Base-by-base conservation (phyloP, 352 stramenopile species). In the Globisporangium lucens region DNA sequence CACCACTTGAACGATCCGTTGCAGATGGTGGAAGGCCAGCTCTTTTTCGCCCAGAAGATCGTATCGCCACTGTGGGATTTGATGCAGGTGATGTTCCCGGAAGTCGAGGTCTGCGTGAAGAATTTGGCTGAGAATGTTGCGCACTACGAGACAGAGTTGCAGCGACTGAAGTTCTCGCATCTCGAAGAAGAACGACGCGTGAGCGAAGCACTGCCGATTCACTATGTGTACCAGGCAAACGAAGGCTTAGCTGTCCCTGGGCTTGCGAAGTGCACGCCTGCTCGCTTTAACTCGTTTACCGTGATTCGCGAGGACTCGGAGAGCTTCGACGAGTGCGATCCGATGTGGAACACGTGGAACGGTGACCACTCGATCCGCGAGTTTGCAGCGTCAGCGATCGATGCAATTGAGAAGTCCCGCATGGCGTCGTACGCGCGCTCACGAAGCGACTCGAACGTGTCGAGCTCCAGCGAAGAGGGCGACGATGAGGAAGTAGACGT, bases 1-100 rank as follows among this genome's bases (percentile, higher is more conserved):
- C 76, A 89, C 30, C 86, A 94, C 58, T 73, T 94, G 30, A 83
- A 93, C 61, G 85, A 95, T 53, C 87, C 87, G 36, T 53, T 93
- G 33, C 82, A 92, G 65, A 95, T 95, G 87, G 87, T 95, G 12
- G 85, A 93, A 65, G 82, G 87, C 1, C 87, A 95, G 64, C 84
- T 92, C 55, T 95, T 95, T 60, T 95, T 95, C 41, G 84, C 86
- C 7, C 84, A 92, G 68, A 92, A 93, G 66, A 90, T 95, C 52
- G 87, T 95, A 20, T 75, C 76, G 10, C 87, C 87, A 1, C 75
- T 95, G 10, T 95, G 87, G 87, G 75, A 82, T 13, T 66, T 90
- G 52, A 89, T 95, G 76, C 75, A 84, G 46, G 70, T 83, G 12
- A 91, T 94, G 78, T 90, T 95, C 56, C 87, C 87, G 0, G 75